phyloP scores from a whole-genome alignment of 2,329 filamentous ascomycete genomes.

The Cladophialophora psammophila region DNA sequence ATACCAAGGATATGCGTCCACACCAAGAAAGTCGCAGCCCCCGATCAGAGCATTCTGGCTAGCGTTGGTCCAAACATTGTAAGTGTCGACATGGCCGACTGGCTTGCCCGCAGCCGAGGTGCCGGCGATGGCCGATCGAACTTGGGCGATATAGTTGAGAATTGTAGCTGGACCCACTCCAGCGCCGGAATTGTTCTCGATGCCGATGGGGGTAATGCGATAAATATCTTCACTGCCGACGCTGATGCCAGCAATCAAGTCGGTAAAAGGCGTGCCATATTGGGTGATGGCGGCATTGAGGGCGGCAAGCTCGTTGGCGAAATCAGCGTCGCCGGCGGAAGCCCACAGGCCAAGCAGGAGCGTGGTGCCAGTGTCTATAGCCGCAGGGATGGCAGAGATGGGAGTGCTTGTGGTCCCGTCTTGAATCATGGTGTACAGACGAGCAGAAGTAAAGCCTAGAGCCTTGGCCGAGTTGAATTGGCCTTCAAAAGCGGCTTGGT shows the following conservation, averaged over 20 bases:
- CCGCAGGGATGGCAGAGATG: conserved; percentile 79
- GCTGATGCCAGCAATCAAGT: conserved; percentile 79
- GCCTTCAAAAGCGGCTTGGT: conserved; percentile 53
- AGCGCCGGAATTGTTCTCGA: conserved; percentile 66
- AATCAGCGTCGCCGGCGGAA: conserved; percentile 68
- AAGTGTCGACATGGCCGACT: conserved; percentile 89
- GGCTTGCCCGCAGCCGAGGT: conserved; percentile 65
- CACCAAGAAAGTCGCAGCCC: conserved; percentile 78
- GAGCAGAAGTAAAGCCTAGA: conserved; percentile 56
- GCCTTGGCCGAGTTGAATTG: conserved; percentile 57
- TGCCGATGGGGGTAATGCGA: conserved; percentile 75
- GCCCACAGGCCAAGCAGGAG: conserved; percentile 86
- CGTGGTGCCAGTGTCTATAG: conserved; percentile 78
- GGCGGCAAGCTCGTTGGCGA: conserved; percentile 77
- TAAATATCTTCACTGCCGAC: conserved; percentile 89
- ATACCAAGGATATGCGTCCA: conserved; percentile 84
- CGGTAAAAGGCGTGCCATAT: conserved; percentile 71
- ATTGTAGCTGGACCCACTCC: conserved; percentile 70
- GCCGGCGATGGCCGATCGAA: conserved; percentile 68
- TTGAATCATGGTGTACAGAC: conserved; percentile 71
- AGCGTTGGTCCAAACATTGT: conserved; percentile 79
- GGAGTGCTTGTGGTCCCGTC: conserved; percentile 66
- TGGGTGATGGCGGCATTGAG: conserved; percentile 71
- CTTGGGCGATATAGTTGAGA: conserved; percentile 73
- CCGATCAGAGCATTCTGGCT: conserved; percentile 70